Evolutionary conservation across 2,329 filamentous ascomycete species (phyloP).

Genomic region (Aspergillus chevalieri): DNA sequence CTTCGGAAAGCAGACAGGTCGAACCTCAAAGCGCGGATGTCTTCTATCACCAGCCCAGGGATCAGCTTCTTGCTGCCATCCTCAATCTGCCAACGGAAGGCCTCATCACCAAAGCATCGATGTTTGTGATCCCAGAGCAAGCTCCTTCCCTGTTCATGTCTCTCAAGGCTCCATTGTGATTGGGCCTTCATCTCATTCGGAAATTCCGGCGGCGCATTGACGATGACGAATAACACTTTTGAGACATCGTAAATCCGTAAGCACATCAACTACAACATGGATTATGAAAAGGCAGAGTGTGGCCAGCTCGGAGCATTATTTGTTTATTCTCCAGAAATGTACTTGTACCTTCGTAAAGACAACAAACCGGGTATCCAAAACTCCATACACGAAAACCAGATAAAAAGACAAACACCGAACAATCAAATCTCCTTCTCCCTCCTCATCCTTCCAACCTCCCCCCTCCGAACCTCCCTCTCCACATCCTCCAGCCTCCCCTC

Average conservation of each 20-base stretch:
- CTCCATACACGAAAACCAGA: no score
- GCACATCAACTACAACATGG: neutral
- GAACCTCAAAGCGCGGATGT: neutral
- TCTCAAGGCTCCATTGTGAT: neutral
- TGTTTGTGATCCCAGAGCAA: neutral
- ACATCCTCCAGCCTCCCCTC: conserved; percentile 61
- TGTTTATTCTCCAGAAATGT: no score
- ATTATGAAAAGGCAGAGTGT: no score
- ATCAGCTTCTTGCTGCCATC: neutral
- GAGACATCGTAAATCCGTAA: neutral
- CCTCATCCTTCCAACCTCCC: conserved; percentile 52
- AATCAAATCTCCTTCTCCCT: conserved; percentile 42
- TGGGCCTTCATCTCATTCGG: neutral
- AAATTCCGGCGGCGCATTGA: neutral
- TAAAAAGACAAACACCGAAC: no score
- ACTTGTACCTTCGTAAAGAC: no score
- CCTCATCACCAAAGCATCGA: neutral
- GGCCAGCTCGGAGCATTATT: no score
- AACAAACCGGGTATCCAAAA: no score
- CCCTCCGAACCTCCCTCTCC: conserved; percentile 60
- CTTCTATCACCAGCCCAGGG: neutral
- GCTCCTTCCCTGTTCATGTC: neutral
- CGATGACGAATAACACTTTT: neutral
- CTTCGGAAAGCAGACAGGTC: neutral
- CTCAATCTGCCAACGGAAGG: neutral